Percentiles rank a stretch among this genome's conserved stretches.
Conservation (phyloP, 192 early-diverging fungal genomes). For the Backusella mclennaniae region DNA sequence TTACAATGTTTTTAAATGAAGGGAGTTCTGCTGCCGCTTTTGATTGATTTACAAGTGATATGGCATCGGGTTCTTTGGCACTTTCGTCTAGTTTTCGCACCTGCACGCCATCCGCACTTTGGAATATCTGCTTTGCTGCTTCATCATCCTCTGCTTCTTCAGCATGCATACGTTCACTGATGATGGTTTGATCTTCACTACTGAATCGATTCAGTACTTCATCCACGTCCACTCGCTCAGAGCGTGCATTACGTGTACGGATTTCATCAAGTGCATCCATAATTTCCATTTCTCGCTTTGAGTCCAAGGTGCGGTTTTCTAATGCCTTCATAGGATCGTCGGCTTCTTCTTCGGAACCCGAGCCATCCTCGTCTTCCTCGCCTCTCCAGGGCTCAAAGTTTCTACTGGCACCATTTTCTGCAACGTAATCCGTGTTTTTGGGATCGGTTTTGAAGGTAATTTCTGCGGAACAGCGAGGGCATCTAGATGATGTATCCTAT, state of each 20-base stretch:
- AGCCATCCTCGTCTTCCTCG: conserved; percentile 48
- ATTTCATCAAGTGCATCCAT: conserved; percentile 97
- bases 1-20: conserved; percentile 16
- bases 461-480: conserved; percentile 93
- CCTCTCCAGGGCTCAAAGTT: conserved; percentile 96
- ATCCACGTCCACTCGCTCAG: conserved; percentile 74
- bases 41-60: conserved; percentile 30
- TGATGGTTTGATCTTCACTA: conserved; percentile 36
- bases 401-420: conserved; percentile 87
- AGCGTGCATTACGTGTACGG: conserved; percentile 79
- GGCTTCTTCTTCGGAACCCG: conserved; percentile 67
- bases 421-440: conserved; percentile 90
- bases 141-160: conserved; percentile 69
- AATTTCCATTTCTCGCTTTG: conserved; percentile 96
- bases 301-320: conserved; percentile 92
- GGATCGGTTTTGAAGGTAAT: conserved; percentile 99
- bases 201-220: conserved; percentile 54
- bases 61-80: conserved; percentile 30
- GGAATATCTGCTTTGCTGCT: conserved; percentile 61
- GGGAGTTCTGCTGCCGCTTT: conserved; percentile 10
- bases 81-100: conserved; percentile 60
- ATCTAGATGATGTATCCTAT: conserved; percentile 53
- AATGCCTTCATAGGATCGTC: conserved; percentile 94
- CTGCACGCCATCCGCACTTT: conserved; percentile 60
- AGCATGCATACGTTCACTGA: conserved; percentile 29